Percentiles rank a stretch among this genome's conserved stretches.
phyloP scores from a whole-genome alignment of 73 alveolate genomes.

The Effrenium voratum region DNA sequence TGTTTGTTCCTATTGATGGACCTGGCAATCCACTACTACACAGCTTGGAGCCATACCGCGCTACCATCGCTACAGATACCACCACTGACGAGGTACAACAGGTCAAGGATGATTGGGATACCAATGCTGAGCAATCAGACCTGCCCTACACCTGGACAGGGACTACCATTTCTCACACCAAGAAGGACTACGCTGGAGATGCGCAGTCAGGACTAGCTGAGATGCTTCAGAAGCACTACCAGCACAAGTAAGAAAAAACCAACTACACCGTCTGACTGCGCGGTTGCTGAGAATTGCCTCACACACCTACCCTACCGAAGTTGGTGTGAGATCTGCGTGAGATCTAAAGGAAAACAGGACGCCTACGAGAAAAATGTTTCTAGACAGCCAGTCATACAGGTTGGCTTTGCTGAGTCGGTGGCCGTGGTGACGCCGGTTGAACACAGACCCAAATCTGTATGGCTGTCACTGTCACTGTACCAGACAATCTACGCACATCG shows the following conservation, averaged over 20 bases:
- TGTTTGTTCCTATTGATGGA: background rate
- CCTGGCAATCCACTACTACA: background rate
- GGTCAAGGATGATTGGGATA: no score
- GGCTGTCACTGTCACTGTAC: constrained; percentile 3
- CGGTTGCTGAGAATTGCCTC: background rate
- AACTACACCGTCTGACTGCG: background rate
- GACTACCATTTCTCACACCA: no score
- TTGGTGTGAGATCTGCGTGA: background rate
- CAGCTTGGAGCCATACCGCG: background rate
- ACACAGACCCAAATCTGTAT: background rate
- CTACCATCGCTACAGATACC: no score
- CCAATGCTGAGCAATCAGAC: no score
- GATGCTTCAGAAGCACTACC: background rate
- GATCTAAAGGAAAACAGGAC: background rate
- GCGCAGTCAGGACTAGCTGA: no score
- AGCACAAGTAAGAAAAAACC: background rate
- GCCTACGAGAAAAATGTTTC: background rate
- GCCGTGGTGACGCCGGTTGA: background rate
- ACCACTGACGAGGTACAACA: no score
- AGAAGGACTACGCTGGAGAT: no score
- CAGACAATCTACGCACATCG: background rate
- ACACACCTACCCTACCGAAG: background rate
- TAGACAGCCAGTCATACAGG: constrained; percentile 14
- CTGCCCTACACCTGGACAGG: no score
- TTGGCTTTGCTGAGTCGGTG: background rate